Percentiles rank a stretch among this genome's conserved stretches.
phyloP scores from a whole-genome alignment of 2,329 filamentous ascomycete species.

The Pseudocercospora ulei region DNA sequence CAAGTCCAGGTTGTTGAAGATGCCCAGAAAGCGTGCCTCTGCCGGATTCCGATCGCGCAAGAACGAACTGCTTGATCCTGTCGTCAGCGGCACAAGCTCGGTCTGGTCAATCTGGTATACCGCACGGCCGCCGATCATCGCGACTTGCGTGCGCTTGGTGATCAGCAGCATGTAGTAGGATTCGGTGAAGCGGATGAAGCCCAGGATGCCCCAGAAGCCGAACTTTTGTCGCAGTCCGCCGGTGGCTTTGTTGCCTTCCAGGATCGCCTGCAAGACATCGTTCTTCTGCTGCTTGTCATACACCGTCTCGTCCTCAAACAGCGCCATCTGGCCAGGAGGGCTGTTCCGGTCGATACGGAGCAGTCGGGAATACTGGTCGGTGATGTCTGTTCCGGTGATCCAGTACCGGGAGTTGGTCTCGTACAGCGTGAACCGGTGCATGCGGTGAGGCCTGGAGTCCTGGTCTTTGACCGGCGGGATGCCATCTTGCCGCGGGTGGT shows the following conservation, averaged over 20 bases:
- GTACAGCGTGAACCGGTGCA: conserved; percentile 97
- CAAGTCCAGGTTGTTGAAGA: conserved; percentile 82
- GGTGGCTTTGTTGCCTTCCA: conserved; percentile 84
- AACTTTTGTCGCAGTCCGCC: conserved; percentile 84
- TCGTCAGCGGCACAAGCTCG: conserved; percentile 77
- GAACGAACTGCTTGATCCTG: conserved; percentile 54
- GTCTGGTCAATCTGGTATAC: conserved; percentile 92
- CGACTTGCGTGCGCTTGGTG: conserved; percentile 90
- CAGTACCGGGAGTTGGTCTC: conserved; percentile 91
- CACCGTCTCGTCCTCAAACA: conserved; percentile 89
- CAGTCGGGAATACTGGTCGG: conserved; percentile 79
- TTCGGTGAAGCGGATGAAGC: conserved; percentile 92
- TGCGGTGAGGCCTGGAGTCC: conserved; percentile 37
- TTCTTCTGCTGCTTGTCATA: conserved; percentile 90
- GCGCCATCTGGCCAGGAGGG: conserved; percentile 64
- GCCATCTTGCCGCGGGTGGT: conserved; percentile 22
- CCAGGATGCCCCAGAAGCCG: conserved; percentile 84
- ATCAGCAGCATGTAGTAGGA: conserved; percentile 96
- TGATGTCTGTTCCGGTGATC: conserved; percentile 82
- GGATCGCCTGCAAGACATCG: conserved; percentile 83
- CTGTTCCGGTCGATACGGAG: conserved; percentile 89
- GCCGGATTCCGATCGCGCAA: conserved; percentile 78
- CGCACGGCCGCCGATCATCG: conserved; percentile 92
- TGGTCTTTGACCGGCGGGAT: conserved; percentile 17
- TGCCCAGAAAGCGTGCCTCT: conserved; percentile 78